These are phyloP conservation scores for Zizania palustris DNA, from an alignment of 202 grass and related monocot genomes.

Conservation along the genomic window DNA sequence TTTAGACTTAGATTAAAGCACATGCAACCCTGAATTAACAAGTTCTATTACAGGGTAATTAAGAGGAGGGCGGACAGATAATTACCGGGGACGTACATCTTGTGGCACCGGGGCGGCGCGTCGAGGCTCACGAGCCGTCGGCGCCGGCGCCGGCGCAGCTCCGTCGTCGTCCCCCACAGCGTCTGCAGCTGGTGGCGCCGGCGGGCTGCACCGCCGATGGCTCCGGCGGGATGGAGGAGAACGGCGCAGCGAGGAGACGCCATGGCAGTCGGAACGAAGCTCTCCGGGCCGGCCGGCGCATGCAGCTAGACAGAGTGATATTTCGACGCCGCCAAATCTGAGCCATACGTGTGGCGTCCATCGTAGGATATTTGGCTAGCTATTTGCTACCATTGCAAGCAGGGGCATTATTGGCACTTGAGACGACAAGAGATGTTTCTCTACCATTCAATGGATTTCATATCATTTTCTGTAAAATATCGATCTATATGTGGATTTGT, in stretches of 20 bases:
- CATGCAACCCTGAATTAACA: neutral
- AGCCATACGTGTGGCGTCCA: too few relatives aligned
- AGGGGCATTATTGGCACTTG: too few relatives aligned
- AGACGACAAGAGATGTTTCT: too few relatives aligned
- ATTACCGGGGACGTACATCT: conserved; percentile 93
- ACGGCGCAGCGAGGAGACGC: conserved; percentile 13
- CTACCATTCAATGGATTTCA: too few relatives aligned
- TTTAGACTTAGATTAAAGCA: neutral
- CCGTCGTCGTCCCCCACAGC: neutral
- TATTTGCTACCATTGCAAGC: too few relatives aligned
- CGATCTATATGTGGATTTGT: too few relatives aligned
- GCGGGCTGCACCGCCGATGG: neutral
- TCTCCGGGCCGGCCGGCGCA: neutral
- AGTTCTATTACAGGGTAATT: neutral
- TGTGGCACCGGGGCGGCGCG: conserved; percentile 54
- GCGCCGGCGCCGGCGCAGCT: neutral
- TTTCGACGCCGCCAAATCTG: neutral
- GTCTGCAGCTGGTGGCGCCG: conserved; percentile 1
- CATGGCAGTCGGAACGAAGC: neutral
- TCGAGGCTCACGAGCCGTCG: conserved; percentile 6
- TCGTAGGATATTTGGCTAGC: too few relatives aligned
- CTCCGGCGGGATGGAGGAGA: conserved; percentile 3
- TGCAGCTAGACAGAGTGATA: neutral
- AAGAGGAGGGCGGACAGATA: neutral
- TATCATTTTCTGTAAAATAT: too few relatives aligned